Percentiles rank a stretch among this genome's conserved stretches.
These are phyloP conservation scores for baker's yeast (Saccharomyces cerevisiae) DNA, from an alignment of 805 yeast genomes.

Conservation along the genomic window DNA sequence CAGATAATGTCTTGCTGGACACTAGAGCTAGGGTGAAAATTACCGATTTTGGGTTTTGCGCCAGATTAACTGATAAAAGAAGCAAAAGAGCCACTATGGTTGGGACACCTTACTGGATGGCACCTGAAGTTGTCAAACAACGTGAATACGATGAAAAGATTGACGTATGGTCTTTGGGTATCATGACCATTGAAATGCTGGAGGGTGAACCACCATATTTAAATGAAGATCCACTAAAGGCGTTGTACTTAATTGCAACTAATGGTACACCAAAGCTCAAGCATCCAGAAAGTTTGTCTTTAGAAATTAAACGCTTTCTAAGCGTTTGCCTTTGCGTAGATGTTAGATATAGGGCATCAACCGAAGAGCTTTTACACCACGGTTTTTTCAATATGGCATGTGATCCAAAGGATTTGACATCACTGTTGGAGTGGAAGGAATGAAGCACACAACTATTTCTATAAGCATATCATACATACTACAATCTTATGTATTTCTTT, in stretches of 20 bases:
- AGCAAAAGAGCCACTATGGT: constrained; percentile 96
- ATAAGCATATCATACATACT: background rate
- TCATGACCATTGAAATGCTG: constrained; percentile 96
- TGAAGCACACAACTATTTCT: constrained; percentile 4
- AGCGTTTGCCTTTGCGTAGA: constrained; percentile 92
- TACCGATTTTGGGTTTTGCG: constrained; percentile 97
- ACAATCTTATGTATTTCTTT: background rate
- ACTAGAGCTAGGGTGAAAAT: constrained; percentile 79
- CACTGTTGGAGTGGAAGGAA: constrained; percentile 46
- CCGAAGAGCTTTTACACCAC: constrained; percentile 79
- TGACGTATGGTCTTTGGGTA: constrained; percentile 97
- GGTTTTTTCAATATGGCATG: constrained; percentile 61
- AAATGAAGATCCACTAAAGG: constrained; percentile 92
- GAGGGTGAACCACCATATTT: constrained; percentile 98
- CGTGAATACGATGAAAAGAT: constrained; percentile 95
- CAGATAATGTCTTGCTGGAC: constrained; percentile 86
- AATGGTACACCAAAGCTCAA: constrained; percentile 95
- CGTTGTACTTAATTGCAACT: constrained; percentile 87
- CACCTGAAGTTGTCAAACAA: constrained; percentile 95
- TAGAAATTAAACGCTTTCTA: constrained; percentile 75
- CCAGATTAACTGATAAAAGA: constrained; percentile 75
- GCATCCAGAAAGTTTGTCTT: constrained; percentile 74
- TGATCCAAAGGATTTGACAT: constrained; percentile 47
- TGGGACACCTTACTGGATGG: constrained; percentile 99
- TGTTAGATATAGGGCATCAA: constrained; percentile 81